A percentile compares a stretch with the other conserved stretches of the same genome.
Conservation (phyloP, 2,329 filamentous ascomycete genomes). For the Raffaelea deltoideospora region DNA sequence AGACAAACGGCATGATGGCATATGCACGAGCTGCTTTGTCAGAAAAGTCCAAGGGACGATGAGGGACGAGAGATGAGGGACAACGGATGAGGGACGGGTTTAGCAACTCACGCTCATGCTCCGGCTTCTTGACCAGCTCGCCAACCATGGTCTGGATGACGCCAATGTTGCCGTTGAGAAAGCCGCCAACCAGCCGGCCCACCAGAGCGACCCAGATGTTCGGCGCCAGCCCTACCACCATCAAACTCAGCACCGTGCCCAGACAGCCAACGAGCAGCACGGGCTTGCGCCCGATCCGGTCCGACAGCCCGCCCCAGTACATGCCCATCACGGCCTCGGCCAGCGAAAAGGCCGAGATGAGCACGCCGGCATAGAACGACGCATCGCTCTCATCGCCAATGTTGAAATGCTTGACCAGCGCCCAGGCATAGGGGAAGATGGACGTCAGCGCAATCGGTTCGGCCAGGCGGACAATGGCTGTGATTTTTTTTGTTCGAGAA, state of each 20-base stretch:
- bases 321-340: conserved; percentile 74
- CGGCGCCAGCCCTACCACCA: conserved; percentile 67
- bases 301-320: conserved; percentile 75
- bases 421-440: conserved; percentile 86
- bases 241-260: conserved; percentile 69
- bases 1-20: conserved; percentile 87
- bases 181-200: conserved; percentile 62
- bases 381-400: conserved; percentile 60
- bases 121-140: conserved; percentile 67
- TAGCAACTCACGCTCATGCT: conserved; percentile 72
- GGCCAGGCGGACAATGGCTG: conserved; percentile 81
- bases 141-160: conserved; percentile 89
- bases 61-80: not conserved
- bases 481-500: not conserved
- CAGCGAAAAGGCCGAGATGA: conserved; percentile 75
- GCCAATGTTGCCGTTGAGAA: conserved; percentile 83
- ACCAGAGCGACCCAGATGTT: conserved; percentile 74
- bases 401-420: conserved; percentile 61
- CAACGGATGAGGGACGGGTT: too few relatives aligned
- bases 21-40: conserved; percentile 55
- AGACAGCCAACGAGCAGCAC: conserved; percentile 67
- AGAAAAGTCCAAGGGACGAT: too few relatives aligned
- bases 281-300: conserved; percentile 71
- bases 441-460: conserved; percentile 88
- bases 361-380: conserved; percentile 74